Base-by-base conservation (phyloP, 2,329 filamentous ascomycete species). In the Aspergillus viridinutans region DNA sequence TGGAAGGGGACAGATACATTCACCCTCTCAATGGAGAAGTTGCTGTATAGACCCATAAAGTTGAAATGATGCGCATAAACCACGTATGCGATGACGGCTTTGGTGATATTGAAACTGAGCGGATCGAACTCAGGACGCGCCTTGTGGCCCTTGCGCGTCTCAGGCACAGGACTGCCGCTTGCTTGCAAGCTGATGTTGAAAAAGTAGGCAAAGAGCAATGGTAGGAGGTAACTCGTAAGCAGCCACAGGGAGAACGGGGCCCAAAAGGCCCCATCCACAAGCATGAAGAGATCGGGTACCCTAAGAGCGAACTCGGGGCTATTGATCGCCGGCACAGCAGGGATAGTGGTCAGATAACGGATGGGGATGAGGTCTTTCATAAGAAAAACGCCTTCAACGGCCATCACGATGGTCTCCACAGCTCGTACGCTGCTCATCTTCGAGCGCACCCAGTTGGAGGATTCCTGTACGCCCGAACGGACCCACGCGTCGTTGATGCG, bases 21-120 rank as follows among this genome's bases (percentile, higher is more conserved):
- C 49, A 79, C 74, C 52, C 63, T 72, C 3, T 68, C 65, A 25
- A 79, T 65, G 6, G 74, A 70, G 50, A 62, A 64, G 25, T 62
- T 57, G 60, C 68, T 72, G 61, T 70, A 78, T 9, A 76, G 26
- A 20, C 71, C 67, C 63, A 68, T 73, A 57, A 76, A 73, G 26
- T 64, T 69, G 61, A 76, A 75, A 21, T 70, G 66, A 8, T 72
- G 85, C 9, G 82, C 84, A 70, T 92, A 96, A 20, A 96, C 86
- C 35, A 93, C 82, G 73, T 89, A 96, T 7, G 90, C 86, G 58
- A 92, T 75, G 54, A 97, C 72, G 0, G 89, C 92, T 79, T 96
- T 96, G 66, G 85, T 85, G 56, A 97, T 86, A 78, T 92, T 96
- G 77, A 95, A 99, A 23, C 88, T 89, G 69, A 97, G 78, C 3